Evolutionary conservation across 1,284 basidiomycete species (phyloP), one percentile per base, ranked within the genome.

Genomic region (Papiliotrema nemorosa): DNA sequence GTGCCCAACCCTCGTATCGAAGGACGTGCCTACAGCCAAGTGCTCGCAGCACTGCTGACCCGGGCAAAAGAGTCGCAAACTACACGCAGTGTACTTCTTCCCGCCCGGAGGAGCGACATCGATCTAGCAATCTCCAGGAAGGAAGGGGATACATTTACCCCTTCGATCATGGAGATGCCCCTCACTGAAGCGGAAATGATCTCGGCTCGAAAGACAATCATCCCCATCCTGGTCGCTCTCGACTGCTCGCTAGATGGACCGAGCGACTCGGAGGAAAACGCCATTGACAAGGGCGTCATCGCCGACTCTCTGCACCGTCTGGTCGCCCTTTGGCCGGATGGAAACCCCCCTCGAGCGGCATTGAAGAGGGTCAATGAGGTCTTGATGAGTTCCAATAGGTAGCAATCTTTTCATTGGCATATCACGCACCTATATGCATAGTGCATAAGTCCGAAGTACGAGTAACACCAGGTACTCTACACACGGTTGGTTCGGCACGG

Each of bases 361-460:
- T 45, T 75, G 44, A 73, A 70, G 52, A 43, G 72, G 29, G 61
- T 73, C 44, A 75, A 75, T 53, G 71, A 74, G 58, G 64, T 68
- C 43, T 53, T 72, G 20, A 73, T 75, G 66, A 60, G 64, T 22
- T 13, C 13, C 13, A 13, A 36, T 16, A 3, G 25, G 49, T 36
- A 21, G 18, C 14, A 31, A 14, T 31, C 7, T 31, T 31, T 7
- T 31, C n/a, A n/a, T n/a, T n/a, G n/a, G n/a, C n/a, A n/a, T n/a
- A n/a, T n/a, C n/a, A n/a, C n/a, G n/a, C n/a, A n/a, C n/a, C n/a
- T n/a, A n/a, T 31, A 31, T 31, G 29, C 29, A 31, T 31, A 7
- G n/a, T n/a, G n/a, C n/a, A n/a, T n/a, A n/a, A n/a, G n/a, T n/a
- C n/a, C n/a, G 29, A 31, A 31, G 29, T 7, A 31, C 14, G 29